Base-by-base conservation (phyloP, 2,329 filamentous ascomycete species). In the Claviceps africana region DNA sequence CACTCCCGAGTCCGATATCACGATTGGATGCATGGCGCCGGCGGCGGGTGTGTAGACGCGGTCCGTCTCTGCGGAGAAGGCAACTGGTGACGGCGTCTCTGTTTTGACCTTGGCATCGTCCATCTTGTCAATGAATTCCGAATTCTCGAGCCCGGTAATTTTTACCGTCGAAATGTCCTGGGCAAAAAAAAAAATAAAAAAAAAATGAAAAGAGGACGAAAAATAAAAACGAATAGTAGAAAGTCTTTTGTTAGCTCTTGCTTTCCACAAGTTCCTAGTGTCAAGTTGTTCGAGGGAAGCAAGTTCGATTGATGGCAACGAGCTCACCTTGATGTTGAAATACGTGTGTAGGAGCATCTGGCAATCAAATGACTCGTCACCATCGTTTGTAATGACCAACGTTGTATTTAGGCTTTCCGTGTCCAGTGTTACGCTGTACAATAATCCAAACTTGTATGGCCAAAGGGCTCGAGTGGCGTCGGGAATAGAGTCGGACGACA, bases 281-380 rank as follows among this genome's bases (percentile, higher is more conserved):
- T n/a, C 13, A 33, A 17, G 30, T 44, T 37, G 10, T 43, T 21
- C 22, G 25, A 28, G 37, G 33, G 6, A 46, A n/a, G 19, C 11
- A 43, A 44, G 17, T 30, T 17, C 21, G 17, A 45, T 25, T 21
- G 19, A 4, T 46, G 21, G n/a, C 22, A 53, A 46, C 44, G 3
- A 44, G 69, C 80, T 55, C 73, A 95, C 90, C 61, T 85, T 77
- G 60, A 96, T 74, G 52, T 74, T 79, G 59, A 97, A 80, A 69
- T 98, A 98, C 6, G 87, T 94, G 70, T 98, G 93, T 67, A 97
- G 73, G 63, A 98, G 72, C 53, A 87, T 81, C 73, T 97, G 89
- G 70, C 91, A 95, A 59, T 97, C 91, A 67, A 95, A 96, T 31
- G 85, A 73, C 69, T 82, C 72, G 39, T 79, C 75, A 52, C 88